phyloP scores from a whole-genome alignment of 495 filamentous ascomycete species.

The Penicillium alfredii region DNA sequence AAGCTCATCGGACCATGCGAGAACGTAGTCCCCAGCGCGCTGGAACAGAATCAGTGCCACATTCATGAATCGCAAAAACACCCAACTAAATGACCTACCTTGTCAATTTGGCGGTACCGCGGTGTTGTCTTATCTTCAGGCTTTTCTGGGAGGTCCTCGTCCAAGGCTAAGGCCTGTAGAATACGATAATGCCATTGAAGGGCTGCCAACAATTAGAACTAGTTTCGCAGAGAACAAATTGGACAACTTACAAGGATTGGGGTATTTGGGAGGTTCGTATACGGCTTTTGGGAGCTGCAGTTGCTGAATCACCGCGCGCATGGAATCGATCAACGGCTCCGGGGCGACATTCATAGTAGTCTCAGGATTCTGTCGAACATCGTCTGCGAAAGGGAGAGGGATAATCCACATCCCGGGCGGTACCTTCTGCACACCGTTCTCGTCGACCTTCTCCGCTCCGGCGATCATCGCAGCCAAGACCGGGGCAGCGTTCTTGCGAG shows the following conservation, averaged over 20 bases:
- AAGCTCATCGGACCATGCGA: conserved; percentile 68
- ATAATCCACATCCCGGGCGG: conserved; percentile 88
- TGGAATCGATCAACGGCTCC: conserved; percentile 66
- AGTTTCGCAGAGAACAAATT: neutral
- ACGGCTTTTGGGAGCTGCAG: conserved; percentile 80
- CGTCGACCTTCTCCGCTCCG: conserved; percentile 59
- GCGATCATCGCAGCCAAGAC: conserved; percentile 75
- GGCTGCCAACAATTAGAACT: conserved; percentile 21
- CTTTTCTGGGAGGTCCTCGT: conserved; percentile 80
- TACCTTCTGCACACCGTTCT: conserved; percentile 58
- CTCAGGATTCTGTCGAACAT: conserved; percentile 69
- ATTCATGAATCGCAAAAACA: neutral
- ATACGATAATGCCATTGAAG: conserved; percentile 98
- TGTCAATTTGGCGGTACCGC: conserved; percentile 77
- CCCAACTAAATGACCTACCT: conserved; percentile 34
- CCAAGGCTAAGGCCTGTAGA: conserved; percentile 83
- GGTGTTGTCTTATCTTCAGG: conserved; percentile 81
- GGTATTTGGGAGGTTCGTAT: conserved; percentile 82
- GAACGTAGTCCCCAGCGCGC: conserved; percentile 69
- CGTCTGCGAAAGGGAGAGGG: conserved; percentile 85
- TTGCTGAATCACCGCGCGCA: conserved; percentile 76
- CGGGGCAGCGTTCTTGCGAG: conserved; percentile 72
- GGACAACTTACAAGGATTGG: conserved; percentile 61
- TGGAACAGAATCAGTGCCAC: conserved; percentile 14
- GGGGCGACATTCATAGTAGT: conserved; percentile 53